Conservation (phyloP, 257 asterid species). For the Petunia secreta region DNA sequence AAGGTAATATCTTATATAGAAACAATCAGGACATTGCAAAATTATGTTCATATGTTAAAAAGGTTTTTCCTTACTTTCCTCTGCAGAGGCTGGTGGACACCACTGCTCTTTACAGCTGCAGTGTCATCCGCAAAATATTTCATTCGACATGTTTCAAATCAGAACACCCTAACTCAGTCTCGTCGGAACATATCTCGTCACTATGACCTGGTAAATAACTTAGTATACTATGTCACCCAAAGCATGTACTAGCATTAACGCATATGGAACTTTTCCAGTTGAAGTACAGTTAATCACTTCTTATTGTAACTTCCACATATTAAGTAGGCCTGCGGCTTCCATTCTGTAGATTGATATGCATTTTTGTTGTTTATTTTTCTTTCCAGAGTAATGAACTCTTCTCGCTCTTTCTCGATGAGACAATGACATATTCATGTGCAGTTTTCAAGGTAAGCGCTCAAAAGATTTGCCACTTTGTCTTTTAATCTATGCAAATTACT, state of each 20-base stretch:
- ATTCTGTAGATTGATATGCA: not conserved
- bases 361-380: not conserved
- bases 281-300: not conserved
- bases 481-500: not conserved
- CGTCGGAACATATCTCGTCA: constrained; percentile 83
- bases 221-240: not conserved
- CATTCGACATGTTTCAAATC: constrained; percentile 66
- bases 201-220: constrained; percentile 75
- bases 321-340: not conserved
- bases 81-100: constrained; percentile 96
- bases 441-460: constrained; percentile 65
- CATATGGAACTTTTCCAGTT: not conserved
- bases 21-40: not conserved
- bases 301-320: not conserved
- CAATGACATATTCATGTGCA: constrained; percentile 93
- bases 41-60: not conserved
- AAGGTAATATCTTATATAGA: constrained; percentile 46
- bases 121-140: constrained; percentile 83
- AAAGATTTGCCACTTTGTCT: not conserved
- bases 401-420: constrained; percentile 60
- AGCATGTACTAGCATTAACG: not conserved
- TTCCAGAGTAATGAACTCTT: constrained; percentile 90
- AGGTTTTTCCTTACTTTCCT: not conserved
- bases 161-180: constrained; percentile 78
- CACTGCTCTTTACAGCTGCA: constrained; percentile 67